Evolutionary conservation across 331 rosid genomes (phyloP).

Genomic region (Stylosanthes scabra): DNA sequence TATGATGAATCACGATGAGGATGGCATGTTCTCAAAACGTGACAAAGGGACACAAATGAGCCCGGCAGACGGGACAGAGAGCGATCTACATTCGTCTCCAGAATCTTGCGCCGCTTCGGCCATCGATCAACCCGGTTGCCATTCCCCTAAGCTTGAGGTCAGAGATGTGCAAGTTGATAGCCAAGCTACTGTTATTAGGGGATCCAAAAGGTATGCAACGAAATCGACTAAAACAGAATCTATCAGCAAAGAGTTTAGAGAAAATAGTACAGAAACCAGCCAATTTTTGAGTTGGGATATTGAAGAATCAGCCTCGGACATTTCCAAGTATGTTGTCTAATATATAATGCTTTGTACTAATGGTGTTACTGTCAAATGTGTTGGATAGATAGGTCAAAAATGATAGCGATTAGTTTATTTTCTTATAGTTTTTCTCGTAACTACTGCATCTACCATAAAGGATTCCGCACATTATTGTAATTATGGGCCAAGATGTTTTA

Average conservation of each 20-base stretch:
- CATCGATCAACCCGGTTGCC: conserved; percentile 48
- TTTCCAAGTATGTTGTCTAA: conserved; percentile 61
- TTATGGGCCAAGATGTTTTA: too few relatives aligned
- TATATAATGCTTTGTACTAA: neutral
- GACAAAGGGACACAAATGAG: conserved; percentile 88
- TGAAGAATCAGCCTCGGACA: conserved; percentile 60
- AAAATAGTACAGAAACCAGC: conserved; percentile 39
- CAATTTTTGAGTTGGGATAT: conserved; percentile 57
- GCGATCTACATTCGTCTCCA: conserved; percentile 48
- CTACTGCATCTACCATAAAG: too few relatives aligned
- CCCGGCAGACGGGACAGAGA: conserved; percentile 45
- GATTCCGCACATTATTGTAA: too few relatives aligned
- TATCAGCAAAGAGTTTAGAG: conserved; percentile 40
- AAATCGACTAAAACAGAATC: conserved; percentile 39
- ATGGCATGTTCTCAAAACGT: conserved; percentile 48
- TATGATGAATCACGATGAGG: conserved; percentile 19
- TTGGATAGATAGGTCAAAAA: too few relatives aligned
- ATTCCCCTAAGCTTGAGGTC: conserved; percentile 57
- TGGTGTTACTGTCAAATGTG: neutral
- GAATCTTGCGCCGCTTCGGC: conserved; percentile 47
- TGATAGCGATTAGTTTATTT: too few relatives aligned
- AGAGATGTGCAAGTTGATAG: conserved; percentile 89
- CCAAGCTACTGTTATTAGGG: conserved; percentile 56
- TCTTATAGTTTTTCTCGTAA: too few relatives aligned
- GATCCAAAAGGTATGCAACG: conserved; percentile 53